These are phyloP conservation scores for Neoboletus brunneissimus DNA, from an alignment of 768 basidiomycete genomes.

Conservation along the genomic window DNA sequence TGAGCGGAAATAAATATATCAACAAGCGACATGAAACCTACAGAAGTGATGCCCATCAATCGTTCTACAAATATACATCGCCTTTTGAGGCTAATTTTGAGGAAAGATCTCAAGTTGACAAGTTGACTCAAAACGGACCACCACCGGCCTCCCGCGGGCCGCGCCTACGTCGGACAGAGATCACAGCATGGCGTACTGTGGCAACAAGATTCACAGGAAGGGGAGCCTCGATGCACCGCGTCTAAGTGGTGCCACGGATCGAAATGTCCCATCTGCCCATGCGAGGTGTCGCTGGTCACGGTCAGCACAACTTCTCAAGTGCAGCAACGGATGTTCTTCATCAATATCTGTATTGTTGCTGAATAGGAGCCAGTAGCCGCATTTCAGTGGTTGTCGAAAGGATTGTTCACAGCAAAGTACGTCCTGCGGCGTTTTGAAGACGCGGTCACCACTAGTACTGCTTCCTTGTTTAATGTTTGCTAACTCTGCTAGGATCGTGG, in stretches of 20 bases:
- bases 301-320: neutral
- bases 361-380: neutral
- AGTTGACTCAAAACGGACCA: neutral
- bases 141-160: neutral
- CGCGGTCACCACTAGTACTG: neutral
- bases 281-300: neutral
- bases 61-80: neutral
- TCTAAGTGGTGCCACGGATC: neutral
- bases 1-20: slow-evolving; percentile 25
- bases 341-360: neutral
- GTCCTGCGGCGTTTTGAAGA: neutral
- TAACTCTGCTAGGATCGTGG: neutral
- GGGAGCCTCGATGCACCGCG: neutral
- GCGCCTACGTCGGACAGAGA: neutral
- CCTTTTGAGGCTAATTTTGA: slow-evolving; percentile 7
- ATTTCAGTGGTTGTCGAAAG: neutral
- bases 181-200: slow-evolving; percentile 1
- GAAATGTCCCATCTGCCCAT: neutral
- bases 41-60: neutral
- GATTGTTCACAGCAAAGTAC: neutral
- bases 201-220: slow-evolving; percentile 1
- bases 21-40: slow-evolving; percentile 7
- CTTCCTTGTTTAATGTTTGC: neutral
- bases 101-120: neutral
- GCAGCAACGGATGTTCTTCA: no score